Percentiles rank a stretch among this genome's conserved stretches.
phyloP scores from a whole-genome alignment of 1,139 yeast species.

The Saccharomyces hybrid region DNA sequence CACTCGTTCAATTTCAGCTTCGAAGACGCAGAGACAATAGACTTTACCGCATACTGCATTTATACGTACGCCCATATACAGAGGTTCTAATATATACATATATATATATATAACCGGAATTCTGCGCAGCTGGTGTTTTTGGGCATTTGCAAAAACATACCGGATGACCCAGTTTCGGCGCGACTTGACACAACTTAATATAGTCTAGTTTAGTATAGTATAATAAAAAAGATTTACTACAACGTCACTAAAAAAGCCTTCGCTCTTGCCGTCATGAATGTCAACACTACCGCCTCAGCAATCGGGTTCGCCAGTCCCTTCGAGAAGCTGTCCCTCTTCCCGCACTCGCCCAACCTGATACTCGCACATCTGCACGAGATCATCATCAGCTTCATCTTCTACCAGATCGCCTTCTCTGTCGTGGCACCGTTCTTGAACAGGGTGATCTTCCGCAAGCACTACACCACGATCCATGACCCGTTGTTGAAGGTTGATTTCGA shows the following conservation, averaged over 20 bases:
- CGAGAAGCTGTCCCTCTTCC: neutral
- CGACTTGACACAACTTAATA: neutral
- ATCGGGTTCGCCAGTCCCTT: neutral
- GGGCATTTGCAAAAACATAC: neutral
- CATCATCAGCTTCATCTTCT: constrained; percentile 38
- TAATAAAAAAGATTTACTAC: neutral
- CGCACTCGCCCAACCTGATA: constrained; percentile 18
- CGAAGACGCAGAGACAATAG: neutral
- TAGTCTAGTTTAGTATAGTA: neutral
- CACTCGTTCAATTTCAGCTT: neutral
- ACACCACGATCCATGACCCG: constrained; percentile 38
- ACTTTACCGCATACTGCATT: neutral
- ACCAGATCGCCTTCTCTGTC: constrained; percentile 37
- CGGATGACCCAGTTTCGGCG: neutral
- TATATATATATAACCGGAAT: neutral
- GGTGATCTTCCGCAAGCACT: constrained; percentile 39
- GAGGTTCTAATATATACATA: neutral
- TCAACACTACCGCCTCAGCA: neutral
- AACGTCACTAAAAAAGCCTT: neutral
- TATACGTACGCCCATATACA: neutral
- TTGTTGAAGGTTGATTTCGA: constrained; percentile 61
- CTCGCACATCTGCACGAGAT: constrained; percentile 47
- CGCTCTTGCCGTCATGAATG: neutral
- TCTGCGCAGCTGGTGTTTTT: neutral
- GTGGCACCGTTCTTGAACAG: constrained; percentile 43